These are phyloP conservation scores for Pleurotus giganteus DNA, from an alignment of 768 basidiomycete species.

Conservation along the genomic window DNA sequence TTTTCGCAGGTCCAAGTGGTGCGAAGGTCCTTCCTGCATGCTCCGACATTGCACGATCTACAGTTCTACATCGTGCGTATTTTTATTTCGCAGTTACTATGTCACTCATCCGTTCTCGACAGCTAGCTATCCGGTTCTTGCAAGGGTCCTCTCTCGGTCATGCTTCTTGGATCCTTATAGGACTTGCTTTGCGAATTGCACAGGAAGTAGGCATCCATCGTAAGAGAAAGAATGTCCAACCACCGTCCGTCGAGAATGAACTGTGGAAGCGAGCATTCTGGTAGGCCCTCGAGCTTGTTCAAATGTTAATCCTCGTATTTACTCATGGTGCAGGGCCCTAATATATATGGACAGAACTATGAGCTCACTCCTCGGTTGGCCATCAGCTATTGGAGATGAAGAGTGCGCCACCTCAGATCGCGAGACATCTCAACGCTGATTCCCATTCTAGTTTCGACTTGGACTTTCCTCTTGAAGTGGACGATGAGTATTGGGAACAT, in stretches of 20 bases:
- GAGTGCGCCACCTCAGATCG: constrained; percentile 42
- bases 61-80: constrained; percentile 62
- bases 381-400: constrained; percentile 70
- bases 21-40: constrained; percentile 53
- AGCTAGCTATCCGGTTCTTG: constrained; percentile 50
- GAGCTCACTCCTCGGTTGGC: constrained; percentile 60
- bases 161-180: constrained; percentile 60
- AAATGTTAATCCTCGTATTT: no score
- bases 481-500: constrained; percentile 74
- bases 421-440: no score
- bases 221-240: no score
- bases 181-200: constrained; percentile 63
- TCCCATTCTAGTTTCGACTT: constrained; percentile 63
- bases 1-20: constrained; percentile 64
- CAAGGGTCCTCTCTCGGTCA: constrained; percentile 49
- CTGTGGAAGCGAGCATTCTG: constrained; percentile 73
- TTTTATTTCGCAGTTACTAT: constrained; percentile 13
- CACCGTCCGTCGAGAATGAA: no score
- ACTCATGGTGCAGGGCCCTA: constrained; percentile 44
- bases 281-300: constrained; percentile 26
- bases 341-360: constrained; percentile 44
- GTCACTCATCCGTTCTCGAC: no score
- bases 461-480: constrained; percentile 59
- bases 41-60: constrained; percentile 67
- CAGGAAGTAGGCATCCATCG: constrained; percentile 77